Conservation (phyloP, 1,284 basidiomycete species). For the Mycena citricolor region DNA sequence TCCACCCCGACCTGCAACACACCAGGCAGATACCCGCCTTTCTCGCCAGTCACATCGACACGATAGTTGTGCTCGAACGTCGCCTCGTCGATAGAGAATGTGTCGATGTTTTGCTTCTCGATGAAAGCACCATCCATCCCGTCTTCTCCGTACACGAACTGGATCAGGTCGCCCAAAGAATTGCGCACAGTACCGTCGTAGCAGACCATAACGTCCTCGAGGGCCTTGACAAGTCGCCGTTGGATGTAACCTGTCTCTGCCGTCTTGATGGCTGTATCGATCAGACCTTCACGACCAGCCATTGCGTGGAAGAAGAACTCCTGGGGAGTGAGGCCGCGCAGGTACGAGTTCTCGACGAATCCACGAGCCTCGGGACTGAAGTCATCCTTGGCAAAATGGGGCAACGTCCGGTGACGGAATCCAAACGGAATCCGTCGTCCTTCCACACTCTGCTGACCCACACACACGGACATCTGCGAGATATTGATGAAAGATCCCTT, state of each 20-base stretch:
- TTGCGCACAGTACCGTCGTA: constrained; percentile 99
- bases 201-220: constrained; percentile 96
- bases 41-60: constrained; percentile 87
- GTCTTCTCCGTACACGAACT: constrained; percentile 98
- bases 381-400: constrained; percentile 99
- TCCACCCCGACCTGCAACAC: constrained; percentile 94
- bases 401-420: constrained; percentile 94
- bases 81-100: constrained; percentile 79
- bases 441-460: constrained; percentile 98
- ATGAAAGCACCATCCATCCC: constrained; percentile 99
- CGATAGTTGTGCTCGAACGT: constrained; percentile 91
- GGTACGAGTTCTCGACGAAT: constrained; percentile 99
- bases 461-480: constrained; percentile 99
- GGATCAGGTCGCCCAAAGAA: constrained; percentile 91
- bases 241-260: constrained; percentile 99
- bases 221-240: constrained; percentile 94
- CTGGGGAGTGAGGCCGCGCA: constrained; percentile 94
- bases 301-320: constrained; percentile 99
- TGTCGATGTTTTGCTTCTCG: constrained; percentile 92
- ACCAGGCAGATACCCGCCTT: constrained; percentile 76
- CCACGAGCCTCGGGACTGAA: constrained; percentile 98
- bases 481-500: constrained; percentile 99
- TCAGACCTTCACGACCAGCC: constrained; percentile 98
- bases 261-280: constrained; percentile 99
- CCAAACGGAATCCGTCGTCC: constrained; percentile 98